phyloP scores from a whole-genome alignment of 345 rosid genomes.

The Balakata baccata region DNA sequence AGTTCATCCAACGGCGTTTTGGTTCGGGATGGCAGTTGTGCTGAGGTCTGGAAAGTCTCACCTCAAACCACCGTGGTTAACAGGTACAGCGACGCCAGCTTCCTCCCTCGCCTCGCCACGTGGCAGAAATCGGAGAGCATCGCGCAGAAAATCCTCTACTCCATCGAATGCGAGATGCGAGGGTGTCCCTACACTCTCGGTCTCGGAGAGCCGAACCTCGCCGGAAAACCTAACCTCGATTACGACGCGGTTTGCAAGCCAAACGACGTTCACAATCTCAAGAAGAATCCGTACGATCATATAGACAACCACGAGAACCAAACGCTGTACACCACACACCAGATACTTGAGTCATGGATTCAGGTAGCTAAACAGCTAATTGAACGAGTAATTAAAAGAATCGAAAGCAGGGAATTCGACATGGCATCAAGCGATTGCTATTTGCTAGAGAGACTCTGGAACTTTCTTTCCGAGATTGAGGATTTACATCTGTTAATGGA shows the following conservation, averaged over 20 bases:
- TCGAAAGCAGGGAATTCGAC: constrained; percentile 39
- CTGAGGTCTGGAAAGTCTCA: constrained; percentile 64
- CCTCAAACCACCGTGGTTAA: constrained; percentile 42
- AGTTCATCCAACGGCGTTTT: constrained; percentile 40
- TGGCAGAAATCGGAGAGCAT: constrained; percentile 71
- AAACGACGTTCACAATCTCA: constrained; percentile 48
- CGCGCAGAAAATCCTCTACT: constrained; percentile 56
- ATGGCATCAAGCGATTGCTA: constrained; percentile 59
- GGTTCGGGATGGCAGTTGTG: constrained; percentile 45
- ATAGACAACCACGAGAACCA: constrained; percentile 71
- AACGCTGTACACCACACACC: constrained; percentile 57
- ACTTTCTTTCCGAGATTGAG: constrained; percentile 60
- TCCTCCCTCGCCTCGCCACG: constrained; percentile 67
- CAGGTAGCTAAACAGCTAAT: constrained; percentile 41
- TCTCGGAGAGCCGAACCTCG: constrained; percentile 74
- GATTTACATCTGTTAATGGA: constrained; percentile 77
- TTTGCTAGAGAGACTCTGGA: constrained; percentile 68
- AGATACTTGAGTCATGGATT: constrained; percentile 87
- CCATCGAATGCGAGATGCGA: constrained; percentile 75
- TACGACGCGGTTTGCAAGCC: constrained; percentile 86
- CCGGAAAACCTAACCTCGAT: constrained; percentile 68
- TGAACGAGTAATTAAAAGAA: constrained; percentile 43
- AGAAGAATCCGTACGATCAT: constrained; percentile 48
- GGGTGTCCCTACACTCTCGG: constrained; percentile 71
- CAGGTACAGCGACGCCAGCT: constrained; percentile 62